A percentile compares a stretch with the other conserved stretches of the same genome.
phyloP scores from a whole-genome alignment of 148 eudicot genomes.

The Amaranthus cruentus region DNA sequence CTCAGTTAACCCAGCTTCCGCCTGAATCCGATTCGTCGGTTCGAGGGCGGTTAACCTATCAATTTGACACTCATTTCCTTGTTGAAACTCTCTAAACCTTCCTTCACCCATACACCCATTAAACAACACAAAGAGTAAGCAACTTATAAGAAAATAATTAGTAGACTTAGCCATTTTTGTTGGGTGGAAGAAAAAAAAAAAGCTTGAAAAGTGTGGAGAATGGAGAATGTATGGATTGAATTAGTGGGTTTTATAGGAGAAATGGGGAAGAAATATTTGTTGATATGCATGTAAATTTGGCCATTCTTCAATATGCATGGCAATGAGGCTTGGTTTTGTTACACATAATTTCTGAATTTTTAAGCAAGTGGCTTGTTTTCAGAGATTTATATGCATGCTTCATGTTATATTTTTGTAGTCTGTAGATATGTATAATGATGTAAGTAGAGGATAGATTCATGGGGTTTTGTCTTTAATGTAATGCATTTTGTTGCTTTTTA shows the following conservation, averaged over 20 bases:
- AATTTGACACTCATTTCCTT: slow-evolving; percentile 47
- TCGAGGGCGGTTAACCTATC: slow-evolving; percentile 46
- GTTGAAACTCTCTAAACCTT: slow-evolving; percentile 18
- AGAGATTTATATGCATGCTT: background rate
- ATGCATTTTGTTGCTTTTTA: too few relatives aligned
- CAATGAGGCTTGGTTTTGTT: slow-evolving; percentile 16
- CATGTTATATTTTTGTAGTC: background rate
- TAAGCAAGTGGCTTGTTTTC: slow-evolving; percentile 31
- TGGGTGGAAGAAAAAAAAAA: background rate
- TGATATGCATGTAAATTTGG: slow-evolving; percentile 15
- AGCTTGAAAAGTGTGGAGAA: slow-evolving; percentile 29
- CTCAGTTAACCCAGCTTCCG: slow-evolving; percentile 73
- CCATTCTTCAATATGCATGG: slow-evolving; percentile 49
- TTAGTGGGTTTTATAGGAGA: slow-evolving; percentile 33
- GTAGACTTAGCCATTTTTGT: slow-evolving; percentile 44
- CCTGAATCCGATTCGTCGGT: slow-evolving; percentile 37
- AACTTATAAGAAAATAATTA: slow-evolving; percentile 18
- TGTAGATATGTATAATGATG: too few relatives aligned
- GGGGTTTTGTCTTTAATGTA: too few relatives aligned
- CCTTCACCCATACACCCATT: slow-evolving; percentile 31
- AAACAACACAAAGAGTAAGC: slow-evolving; percentile 29
- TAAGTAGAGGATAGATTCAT: too few relatives aligned
- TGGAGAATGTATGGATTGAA: slow-evolving; percentile 19
- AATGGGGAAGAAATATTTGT: slow-evolving; percentile 3
- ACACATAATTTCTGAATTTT: slow-evolving; percentile 33